Percentiles rank a stretch among this genome's conserved stretches.
phyloP scores from a whole-genome alignment of 352 stramenopile genomes.

The Elongisporangium senticosum region DNA sequence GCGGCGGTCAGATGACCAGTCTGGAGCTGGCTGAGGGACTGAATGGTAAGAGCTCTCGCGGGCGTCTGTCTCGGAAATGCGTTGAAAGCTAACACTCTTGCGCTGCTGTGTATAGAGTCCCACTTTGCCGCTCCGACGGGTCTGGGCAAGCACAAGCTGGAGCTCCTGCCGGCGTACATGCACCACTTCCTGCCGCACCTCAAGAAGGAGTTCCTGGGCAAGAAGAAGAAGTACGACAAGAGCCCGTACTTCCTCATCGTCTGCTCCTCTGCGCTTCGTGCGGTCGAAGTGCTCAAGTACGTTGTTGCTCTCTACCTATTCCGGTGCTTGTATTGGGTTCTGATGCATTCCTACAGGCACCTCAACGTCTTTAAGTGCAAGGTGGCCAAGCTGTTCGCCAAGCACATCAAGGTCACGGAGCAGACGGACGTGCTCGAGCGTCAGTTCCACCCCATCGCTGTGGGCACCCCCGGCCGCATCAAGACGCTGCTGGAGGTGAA shows the following conservation, averaged over 20 bases:
- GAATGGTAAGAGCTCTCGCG: conserved; percentile 30
- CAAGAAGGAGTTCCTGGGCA: conserved; percentile 74
- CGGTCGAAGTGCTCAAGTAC: conserved; percentile 92
- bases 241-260: conserved; percentile 90
- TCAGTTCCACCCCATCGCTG: conserved; percentile 69
- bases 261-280: conserved; percentile 87
- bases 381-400: conserved; percentile 95
- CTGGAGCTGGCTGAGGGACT: conserved; percentile 78
- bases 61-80: background rate
- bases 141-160: conserved; percentile 78
- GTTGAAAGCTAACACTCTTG: background rate
- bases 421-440: conserved; percentile 80
- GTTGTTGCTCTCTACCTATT: conserved; percentile 45
- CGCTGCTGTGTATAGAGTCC: conserved; percentile 25
- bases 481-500: conserved; percentile 79
- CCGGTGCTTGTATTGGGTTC: conserved; percentile 8
- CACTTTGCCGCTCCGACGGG: conserved; percentile 59
- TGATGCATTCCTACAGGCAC: no score
- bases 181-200: conserved; percentile 63
- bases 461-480: conserved; percentile 70
- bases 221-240: conserved; percentile 79
- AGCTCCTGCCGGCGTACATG: conserved; percentile 67
- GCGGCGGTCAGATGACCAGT: conserved; percentile 71
- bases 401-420: conserved; percentile 89
- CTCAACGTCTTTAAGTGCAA: conserved; percentile 85